phyloP scores from a whole-genome alignment of 352 stramenopile species.

The Globisporangium radiosum region DNA sequence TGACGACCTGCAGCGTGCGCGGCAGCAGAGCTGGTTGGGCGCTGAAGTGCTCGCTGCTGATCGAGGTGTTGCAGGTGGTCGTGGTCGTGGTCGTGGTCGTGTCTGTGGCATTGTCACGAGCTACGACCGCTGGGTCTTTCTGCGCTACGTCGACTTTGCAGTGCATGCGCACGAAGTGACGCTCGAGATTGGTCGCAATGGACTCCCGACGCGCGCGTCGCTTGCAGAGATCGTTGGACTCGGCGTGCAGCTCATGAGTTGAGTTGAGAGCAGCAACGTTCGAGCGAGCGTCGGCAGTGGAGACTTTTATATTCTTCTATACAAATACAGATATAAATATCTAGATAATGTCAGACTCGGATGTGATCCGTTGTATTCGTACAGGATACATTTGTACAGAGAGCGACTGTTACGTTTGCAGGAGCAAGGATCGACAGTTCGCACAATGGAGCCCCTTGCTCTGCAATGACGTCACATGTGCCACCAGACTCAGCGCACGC shows the following conservation, averaged over 20 bases:
- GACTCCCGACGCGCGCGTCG: background rate
- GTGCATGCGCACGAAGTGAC: background rate
- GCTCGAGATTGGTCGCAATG: background rate
- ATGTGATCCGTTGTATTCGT: no score
- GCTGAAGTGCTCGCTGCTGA: slow-evolving; percentile 1
- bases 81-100: background rate
- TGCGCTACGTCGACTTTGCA: background rate
- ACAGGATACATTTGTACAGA: no score
- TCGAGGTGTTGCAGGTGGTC: background rate
- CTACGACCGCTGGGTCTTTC: slow-evolving; percentile 1
- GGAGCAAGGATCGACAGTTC: no score
- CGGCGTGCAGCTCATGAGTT: background rate
- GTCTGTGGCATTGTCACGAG: slow-evolving; percentile 1
- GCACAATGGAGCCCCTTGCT: no score
- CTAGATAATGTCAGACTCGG: no score
- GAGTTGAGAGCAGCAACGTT: no score
- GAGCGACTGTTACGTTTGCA: no score
- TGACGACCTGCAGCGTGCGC: background rate
- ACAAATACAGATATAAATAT: no score
- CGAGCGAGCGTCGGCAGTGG: no score
- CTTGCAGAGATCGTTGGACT: slow-evolving; percentile 3
- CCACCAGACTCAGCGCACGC: no score
- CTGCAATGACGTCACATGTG: no score
- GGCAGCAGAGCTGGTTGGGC: slow-evolving; percentile 4
- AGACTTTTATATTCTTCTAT: no score